phyloP scores from a whole-genome alignment of 495 filamentous ascomycete genomes.

The Lindgomyces ingoldianus region DNA sequence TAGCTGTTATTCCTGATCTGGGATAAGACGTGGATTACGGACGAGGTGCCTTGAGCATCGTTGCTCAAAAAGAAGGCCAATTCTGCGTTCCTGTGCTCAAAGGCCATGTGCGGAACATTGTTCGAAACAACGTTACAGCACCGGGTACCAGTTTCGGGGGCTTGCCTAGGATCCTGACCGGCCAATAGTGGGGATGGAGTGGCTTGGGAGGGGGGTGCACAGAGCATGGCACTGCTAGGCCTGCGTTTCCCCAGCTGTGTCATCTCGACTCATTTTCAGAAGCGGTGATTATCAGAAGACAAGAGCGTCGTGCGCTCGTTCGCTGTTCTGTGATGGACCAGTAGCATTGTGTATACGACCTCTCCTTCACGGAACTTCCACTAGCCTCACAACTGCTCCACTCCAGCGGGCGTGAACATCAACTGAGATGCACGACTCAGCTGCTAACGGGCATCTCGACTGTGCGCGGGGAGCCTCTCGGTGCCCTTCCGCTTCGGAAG shows the following conservation, averaged over 20 bases:
- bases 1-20: not conserved
- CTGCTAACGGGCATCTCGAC: not conserved
- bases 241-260: not conserved
- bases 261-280: not conserved
- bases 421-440: not conserved
- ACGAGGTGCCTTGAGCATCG: not conserved
- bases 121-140: conserved; percentile 8
- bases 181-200: not conserved
- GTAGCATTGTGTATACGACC: conserved; percentile 11
- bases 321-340: not conserved
- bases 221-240: conserved; percentile 24
- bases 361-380: not conserved
- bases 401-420: not conserved
- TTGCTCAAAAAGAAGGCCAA: not conserved
- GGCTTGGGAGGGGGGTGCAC: not conserved
- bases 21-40: not conserved
- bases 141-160: conserved; percentile 7
- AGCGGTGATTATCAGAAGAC: not conserved
- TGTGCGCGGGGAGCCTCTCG: not conserved
- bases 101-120: not conserved
- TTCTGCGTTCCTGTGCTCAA: not conserved
- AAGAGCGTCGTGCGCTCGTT: not conserved
- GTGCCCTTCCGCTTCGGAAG: conserved; percentile 3
- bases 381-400: too few relatives aligned
- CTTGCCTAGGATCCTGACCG: not conserved